Percentiles rank a stretch among this genome's conserved stretches.
Evolutionary conservation across 2,329 filamentous ascomycete genomes (phyloP).

Genomic region (Alternaria sp.): DNA sequence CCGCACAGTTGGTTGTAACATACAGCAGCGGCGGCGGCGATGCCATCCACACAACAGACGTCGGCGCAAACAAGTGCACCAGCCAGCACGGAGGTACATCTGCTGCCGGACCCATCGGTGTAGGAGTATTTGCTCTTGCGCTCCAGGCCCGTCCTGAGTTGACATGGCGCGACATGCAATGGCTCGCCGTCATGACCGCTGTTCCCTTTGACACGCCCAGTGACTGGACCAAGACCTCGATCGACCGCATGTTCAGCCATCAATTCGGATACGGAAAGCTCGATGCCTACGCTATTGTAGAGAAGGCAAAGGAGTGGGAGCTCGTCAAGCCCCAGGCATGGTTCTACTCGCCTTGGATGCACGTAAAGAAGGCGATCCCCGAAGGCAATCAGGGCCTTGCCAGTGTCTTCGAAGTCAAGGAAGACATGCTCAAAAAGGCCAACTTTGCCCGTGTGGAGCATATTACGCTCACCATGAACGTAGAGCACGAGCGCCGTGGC

Average conservation of each 20-base stretch:
- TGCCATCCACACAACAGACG: constrained; percentile 95
- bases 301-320: constrained; percentile 83
- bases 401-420: constrained; percentile 80
- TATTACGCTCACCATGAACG: constrained; percentile 97
- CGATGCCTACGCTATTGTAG: constrained; percentile 83
- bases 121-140: constrained; percentile 88
- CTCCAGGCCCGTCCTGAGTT: constrained; percentile 85
- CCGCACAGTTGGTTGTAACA: constrained; percentile 91
- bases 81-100: constrained; percentile 90
- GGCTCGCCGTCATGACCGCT: constrained; percentile 83
- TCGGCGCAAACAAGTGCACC: constrained; percentile 81
- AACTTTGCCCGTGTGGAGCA: constrained; percentile 91
- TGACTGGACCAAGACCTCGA: constrained; percentile 81
- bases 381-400: constrained; percentile 81
- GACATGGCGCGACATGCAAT: constrained; percentile 93
- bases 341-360: constrained; percentile 92
- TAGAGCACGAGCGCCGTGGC: constrained; percentile 83
- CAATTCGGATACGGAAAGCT: constrained; percentile 96
- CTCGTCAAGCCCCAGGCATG: constrained; percentile 94
- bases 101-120: constrained; percentile 89
- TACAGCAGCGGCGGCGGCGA: constrained; percentile 92
- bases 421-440: constrained; percentile 77
- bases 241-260: constrained; percentile 89
- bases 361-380: constrained; percentile 84
- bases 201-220: constrained; percentile 77